phyloP scores from a whole-genome alignment of 768 basidiomycete genomes.

The Mycena galopus region DNA sequence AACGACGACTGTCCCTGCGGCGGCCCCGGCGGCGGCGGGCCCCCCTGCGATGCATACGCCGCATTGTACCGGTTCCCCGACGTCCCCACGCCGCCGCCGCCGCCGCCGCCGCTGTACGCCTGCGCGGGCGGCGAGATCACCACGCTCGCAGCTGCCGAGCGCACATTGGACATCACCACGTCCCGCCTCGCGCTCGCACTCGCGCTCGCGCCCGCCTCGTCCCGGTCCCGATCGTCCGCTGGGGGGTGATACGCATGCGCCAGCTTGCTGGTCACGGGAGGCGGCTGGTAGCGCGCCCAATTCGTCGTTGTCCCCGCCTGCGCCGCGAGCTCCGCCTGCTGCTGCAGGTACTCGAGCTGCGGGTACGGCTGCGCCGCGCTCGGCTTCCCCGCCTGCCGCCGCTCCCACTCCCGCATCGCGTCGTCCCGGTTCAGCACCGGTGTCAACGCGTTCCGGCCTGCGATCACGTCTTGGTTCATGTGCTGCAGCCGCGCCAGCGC shows the following conservation, averaged over 20 bases:
- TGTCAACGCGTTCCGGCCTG: constrained; percentile 85
- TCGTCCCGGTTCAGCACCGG: constrained; percentile 97
- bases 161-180: constrained; percentile 85
- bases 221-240: constrained; percentile 65
- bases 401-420: constrained; percentile 95
- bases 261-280: constrained; percentile 63
- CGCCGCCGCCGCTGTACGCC: constrained; percentile 69
- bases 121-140: constrained; percentile 84
- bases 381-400: constrained; percentile 82
- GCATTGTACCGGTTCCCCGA: constrained; percentile 73
- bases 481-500: constrained; percentile 91
- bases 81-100: too few relatives aligned
- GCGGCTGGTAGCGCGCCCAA: constrained; percentile 75
- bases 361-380: constrained; percentile 84
- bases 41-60: too few relatives aligned
- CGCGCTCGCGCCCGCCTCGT: constrained; percentile 49
- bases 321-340: constrained; percentile 89
- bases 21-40: constrained; percentile 52
- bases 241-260: constrained; percentile 75
- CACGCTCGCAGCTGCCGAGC: constrained; percentile 67
- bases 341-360: constrained; percentile 91
- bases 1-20: constrained; percentile 54
- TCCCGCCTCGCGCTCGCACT: constrained; percentile 68
- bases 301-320: constrained; percentile 65
- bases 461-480: constrained; percentile 87